Base-by-base conservation (phyloP, 352 stramenopile species). In the Phytopythium aichiense region DNA sequence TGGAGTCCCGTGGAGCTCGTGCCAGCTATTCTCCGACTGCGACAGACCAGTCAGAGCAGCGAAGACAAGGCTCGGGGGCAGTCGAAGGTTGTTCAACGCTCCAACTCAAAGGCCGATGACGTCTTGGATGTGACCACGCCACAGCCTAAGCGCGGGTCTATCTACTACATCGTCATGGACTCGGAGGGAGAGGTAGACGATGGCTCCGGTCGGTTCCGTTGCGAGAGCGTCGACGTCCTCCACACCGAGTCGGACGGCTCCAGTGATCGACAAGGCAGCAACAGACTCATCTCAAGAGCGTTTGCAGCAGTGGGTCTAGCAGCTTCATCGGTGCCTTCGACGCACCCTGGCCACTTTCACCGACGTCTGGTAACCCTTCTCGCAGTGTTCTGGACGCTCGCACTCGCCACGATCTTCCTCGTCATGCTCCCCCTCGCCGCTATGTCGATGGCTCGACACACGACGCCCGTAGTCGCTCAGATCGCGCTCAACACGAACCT, bases 401-500 rank as follows among this genome's bases (percentile, higher is more conserved):
- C 56, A 2, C 22, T 63, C 3, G 31, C 65, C 13, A 28, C 56
- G 12, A 0, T 72, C 8, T 50, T 40, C 8, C 46, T 71, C 0
- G 31, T 81, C 18, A 50, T 56, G 7, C 15, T 76, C 0, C 70
- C 70, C 6, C 37, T 59, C 15, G 20, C 69, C 22, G 63, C 66
- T 8, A 42, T 76, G 7, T 51, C 63, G 2, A 48, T 79, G 2
- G 62, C 56, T 15, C 57, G 64, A 18, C 30, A 43, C 18, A 72
- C 49, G 56, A 68, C 54, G 1, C 60, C 61, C 1, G 60, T 74
- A 1, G 62, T 86, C 30, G 69, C 72, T 0, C 67, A 68, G 11
- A 65, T 77, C 20, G 76, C 56, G 8, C 57, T 83, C 18, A 83
- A 86, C 42, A 62, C 72, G 30, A 68, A 66, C 15, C 31, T 80